Conservation (phyloP, 768 basidiomycete genomes). For the Auriculariales sp. region DNA sequence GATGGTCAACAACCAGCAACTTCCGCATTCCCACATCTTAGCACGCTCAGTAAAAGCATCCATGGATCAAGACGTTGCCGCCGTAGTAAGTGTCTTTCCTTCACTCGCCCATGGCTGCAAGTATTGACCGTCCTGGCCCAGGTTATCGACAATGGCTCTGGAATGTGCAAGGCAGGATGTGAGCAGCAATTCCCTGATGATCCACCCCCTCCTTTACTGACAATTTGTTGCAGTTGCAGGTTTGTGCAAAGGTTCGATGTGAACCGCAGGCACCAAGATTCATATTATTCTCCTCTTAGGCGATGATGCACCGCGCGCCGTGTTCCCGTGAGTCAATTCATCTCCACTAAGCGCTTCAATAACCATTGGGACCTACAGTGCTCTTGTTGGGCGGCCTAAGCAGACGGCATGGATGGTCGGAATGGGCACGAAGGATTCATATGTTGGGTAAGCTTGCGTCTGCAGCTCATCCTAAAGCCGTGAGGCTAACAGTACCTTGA, state of each 20-base stretch:
- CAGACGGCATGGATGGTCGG: constrained; percentile 40
- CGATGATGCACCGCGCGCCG: constrained; percentile 8
- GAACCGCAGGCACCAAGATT: not conserved
- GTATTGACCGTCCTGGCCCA: not conserved
- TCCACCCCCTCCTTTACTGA: not conserved
- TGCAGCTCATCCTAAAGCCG: too few relatives aligned
- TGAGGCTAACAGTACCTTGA: too few relatives aligned
- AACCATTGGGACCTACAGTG: too few relatives aligned
- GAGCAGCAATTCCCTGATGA: not conserved
- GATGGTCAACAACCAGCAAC: too few relatives aligned
- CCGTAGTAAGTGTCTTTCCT: not conserved
- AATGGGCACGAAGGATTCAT: constrained; percentile 39
- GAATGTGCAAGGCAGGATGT: constrained; percentile 10
- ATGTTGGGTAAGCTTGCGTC: constrained; percentile 26
- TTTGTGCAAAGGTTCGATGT: not conserved
- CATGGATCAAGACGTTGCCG: constrained; percentile 1
- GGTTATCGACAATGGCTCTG: constrained; percentile 10
- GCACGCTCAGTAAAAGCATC: too few relatives aligned
- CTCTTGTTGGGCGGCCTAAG: constrained; percentile 34
- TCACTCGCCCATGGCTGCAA: not conserved
- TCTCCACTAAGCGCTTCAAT: too few relatives aligned
- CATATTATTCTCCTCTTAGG: not conserved
- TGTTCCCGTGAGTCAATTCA: constrained; percentile 9
- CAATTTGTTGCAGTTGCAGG: constrained; percentile 1
- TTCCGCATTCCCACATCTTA: too few relatives aligned